Percentiles rank a stretch among this genome's conserved stretches.
Conservation (phyloP, 2,329 filamentous ascomycete species). For the Neospermospora avenae region DNA sequence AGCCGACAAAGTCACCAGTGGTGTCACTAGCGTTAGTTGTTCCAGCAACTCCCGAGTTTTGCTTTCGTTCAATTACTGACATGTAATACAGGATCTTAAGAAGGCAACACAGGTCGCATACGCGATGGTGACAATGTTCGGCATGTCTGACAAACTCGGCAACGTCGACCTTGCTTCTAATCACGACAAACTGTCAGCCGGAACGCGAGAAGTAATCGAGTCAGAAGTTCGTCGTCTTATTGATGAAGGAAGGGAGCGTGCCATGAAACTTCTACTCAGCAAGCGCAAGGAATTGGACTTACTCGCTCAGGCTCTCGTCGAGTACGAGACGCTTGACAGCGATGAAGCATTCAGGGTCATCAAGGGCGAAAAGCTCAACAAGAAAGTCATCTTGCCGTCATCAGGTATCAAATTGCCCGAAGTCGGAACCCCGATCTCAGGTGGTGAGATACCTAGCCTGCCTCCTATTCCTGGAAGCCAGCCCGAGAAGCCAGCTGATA, state of each 20-base stretch:
- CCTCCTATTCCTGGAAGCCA: slow-evolving; percentile 27
- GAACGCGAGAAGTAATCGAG: slow-evolving; percentile 86
- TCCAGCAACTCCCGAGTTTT: not conserved
- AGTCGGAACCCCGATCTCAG: slow-evolving; percentile 9
- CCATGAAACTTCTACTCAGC: slow-evolving; percentile 64
- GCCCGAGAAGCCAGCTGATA: slow-evolving; percentile 18
- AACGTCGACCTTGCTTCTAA: slow-evolving; percentile 84
- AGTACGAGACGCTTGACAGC: slow-evolving; percentile 90
- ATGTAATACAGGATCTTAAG: slow-evolving; percentile 67
- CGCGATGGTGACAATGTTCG: slow-evolving; percentile 81
- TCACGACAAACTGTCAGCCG: slow-evolving; percentile 77
- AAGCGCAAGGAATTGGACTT: slow-evolving; percentile 84
- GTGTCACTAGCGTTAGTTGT: slow-evolving; percentile 68
- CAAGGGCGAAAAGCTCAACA: slow-evolving; percentile 74
- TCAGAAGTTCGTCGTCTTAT: slow-evolving; percentile 81
- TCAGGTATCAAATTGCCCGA: slow-evolving; percentile 65
- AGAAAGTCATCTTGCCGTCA: slow-evolving; percentile 59
- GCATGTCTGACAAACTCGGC: slow-evolving; percentile 84
- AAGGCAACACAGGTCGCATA: slow-evolving; percentile 79
- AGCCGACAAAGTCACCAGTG: slow-evolving; percentile 84
- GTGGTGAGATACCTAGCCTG: slow-evolving; percentile 24
- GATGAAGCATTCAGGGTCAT: slow-evolving; percentile 90
- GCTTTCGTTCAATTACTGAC: too few relatives aligned
- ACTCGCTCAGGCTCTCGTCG: slow-evolving; percentile 81
- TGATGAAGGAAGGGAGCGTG: slow-evolving; percentile 75